These are phyloP conservation scores for Microdochium bolleyi DNA, from an alignment of 2,329 filamentous ascomycete genomes.

Conservation along the genomic window DNA sequence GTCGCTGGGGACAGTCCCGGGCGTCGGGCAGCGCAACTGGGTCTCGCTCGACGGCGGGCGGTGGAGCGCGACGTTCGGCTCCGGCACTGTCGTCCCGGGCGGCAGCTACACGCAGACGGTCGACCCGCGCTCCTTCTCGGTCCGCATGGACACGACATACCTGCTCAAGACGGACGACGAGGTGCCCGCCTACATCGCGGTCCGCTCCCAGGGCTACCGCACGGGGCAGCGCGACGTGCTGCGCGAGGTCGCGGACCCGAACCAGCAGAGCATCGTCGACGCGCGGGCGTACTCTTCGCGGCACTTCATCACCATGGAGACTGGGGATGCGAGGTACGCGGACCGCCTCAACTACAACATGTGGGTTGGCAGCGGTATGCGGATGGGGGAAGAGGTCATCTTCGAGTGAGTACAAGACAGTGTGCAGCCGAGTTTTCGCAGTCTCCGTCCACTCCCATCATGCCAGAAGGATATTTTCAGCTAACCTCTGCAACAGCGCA, in stretches of 20 bases:
- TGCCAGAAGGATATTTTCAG: too few relatives aligned
- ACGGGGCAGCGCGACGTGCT: slow-evolving; percentile 6
- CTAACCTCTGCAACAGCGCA: too few relatives aligned
- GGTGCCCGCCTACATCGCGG: slow-evolving; percentile 28
- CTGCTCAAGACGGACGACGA: slow-evolving; percentile 39
- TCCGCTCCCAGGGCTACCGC: slow-evolving; percentile 6
- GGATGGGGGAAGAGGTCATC: slow-evolving; percentile 7
- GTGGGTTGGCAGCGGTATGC: slow-evolving; percentile 8
- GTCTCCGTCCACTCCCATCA: too few relatives aligned
- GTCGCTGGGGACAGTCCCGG: neutral
- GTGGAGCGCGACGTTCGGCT: neutral
- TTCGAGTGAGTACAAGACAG: slow-evolving; percentile 10
- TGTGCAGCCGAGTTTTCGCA: too few relatives aligned
- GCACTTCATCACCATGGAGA: slow-evolving; percentile 8
- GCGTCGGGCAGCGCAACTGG: neutral
- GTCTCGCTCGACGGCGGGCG: neutral
- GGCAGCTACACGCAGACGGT: neutral
- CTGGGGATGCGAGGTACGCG: slow-evolving; percentile 5
- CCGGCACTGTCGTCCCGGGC: neutral
- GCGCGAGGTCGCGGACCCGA: slow-evolving; percentile 4
- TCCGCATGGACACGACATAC: slow-evolving; percentile 27
- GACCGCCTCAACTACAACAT: slow-evolving; percentile 5
- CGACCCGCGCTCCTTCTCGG: neutral
- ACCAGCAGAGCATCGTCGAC: slow-evolving; percentile 3
- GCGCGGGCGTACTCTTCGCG: slow-evolving; percentile 6